Base-by-base conservation (phyloP, 2,329 filamentous ascomycete genomes). In the Corinectria fuckeliana region DNA sequence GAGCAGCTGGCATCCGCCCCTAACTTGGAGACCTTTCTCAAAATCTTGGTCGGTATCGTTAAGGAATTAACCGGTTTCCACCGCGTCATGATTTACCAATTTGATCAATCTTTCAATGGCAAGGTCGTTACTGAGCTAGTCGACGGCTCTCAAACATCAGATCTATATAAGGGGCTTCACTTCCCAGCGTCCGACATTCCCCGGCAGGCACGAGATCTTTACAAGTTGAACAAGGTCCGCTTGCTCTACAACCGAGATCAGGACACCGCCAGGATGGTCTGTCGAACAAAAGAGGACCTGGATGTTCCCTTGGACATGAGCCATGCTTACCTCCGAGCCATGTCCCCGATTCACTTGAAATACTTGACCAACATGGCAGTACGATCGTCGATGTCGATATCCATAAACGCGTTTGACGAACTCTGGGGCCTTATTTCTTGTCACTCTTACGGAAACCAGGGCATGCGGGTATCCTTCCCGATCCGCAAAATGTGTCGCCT, bases 301-400 rank as follows among this genome's bases (percentile, higher is more conserved):
- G 88, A 92, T 48, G 80, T 75, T 0, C 92, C 93, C 0, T 75
- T 97, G 4, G 92, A 97, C 72, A 87, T 97, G 74, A 95, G 91
- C 1, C 90, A 95, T 69, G 85, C 90, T 0, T 95, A 96, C 71
- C 83, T 96, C 2, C 87, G 93, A 53, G 92, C 93, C 62, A 96
- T 96, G 86, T 96, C 92, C 1, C 92, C 93, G 0, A 93, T 96
- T 39, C 92, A 95, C 71, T 75, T 96, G 54, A 96, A 96, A 71
- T 97, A 96, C 68, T 81, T 97, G 3, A 84, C 80, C 5, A 93
- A 97, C 71, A 97, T 97, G 93, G 89, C 88, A 7, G 92, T 96
- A 0, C 87, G 92, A n/a, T 92, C 92, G 0, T 96, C 92, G 64
- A 97, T 97, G 92, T 96, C 92, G 0, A 93, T 97, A 61, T 96